Percentiles rank a stretch among this genome's conserved stretches.
Evolutionary conservation across 495 filamentous ascomycete species (phyloP).

Genomic region (Rhypophila decipiens): DNA sequence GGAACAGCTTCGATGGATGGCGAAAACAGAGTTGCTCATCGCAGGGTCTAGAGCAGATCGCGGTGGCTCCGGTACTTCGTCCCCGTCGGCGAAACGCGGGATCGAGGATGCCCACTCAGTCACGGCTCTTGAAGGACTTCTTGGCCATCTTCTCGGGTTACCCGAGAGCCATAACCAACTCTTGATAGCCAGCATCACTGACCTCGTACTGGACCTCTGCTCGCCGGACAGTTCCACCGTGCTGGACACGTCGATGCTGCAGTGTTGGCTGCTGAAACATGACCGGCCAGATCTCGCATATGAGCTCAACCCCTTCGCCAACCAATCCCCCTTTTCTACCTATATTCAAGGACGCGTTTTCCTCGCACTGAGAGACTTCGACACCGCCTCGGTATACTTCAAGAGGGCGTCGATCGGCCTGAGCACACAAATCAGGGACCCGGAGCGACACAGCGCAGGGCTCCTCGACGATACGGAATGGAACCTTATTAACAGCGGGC

Average conservation of each 20-base stretch:
- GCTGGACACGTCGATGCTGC: conserved; percentile 46
- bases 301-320: conserved; percentile 66
- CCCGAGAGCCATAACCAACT: conserved; percentile 27
- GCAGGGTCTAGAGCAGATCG: conserved; percentile 31
- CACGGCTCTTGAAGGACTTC: conserved; percentile 45
- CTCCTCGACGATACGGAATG: conserved; percentile 68
- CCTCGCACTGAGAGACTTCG: conserved; percentile 64
- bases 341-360: conserved; percentile 83
- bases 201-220: conserved; percentile 51
- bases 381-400: conserved; percentile 69
- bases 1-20: conserved; percentile 76
- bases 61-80: conserved; percentile 18
- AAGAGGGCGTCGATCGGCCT: conserved; percentile 76
- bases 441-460: conserved; percentile 42
- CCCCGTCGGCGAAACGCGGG: conserved; percentile 24
- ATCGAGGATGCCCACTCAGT: conserved; percentile 33
- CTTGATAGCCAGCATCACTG: conserved; percentile 40
- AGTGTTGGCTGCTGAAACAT: conserved; percentile 64
- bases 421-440: conserved; percentile 36
- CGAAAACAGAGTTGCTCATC: conserved; percentile 46
- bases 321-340: conserved; percentile 61
- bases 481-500: conserved; percentile 66
- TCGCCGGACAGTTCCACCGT: conserved; percentile 45
- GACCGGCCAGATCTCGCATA: conserved; percentile 65
- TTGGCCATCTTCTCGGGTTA: conserved; percentile 45